Evolutionary conservation across 345 rosid species (phyloP).

Genomic region (Eucalyptus dawsonii): DNA sequence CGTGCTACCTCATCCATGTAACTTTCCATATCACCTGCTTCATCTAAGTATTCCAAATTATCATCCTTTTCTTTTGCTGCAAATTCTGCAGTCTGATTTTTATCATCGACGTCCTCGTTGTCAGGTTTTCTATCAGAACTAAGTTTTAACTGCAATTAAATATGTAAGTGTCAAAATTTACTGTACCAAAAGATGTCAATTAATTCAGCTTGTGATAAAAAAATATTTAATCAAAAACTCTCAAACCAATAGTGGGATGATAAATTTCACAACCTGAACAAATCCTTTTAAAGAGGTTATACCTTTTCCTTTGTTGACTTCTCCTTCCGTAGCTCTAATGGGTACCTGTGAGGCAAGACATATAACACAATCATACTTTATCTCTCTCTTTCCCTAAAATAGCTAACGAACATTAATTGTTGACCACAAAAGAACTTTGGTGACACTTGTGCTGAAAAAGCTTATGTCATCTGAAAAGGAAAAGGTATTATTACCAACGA

Average conservation of each 20-base stretch:
- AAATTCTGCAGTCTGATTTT: constrained; percentile 21
- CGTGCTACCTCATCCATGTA: constrained; percentile 41
- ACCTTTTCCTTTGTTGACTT: constrained; percentile 90
- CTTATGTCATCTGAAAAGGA: not conserved
- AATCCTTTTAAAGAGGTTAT: not conserved
- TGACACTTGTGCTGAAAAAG: not conserved
- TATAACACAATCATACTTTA: not conserved
- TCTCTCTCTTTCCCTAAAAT: not conserved
- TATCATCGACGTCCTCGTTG: constrained; percentile 13
- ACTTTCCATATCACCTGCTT: constrained; percentile 25
- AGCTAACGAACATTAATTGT: not conserved
- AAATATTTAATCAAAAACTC: not conserved
- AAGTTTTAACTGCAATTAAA: constrained; percentile 43
- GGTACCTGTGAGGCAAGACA: constrained; percentile 45
- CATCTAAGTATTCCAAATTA: constrained; percentile 12
- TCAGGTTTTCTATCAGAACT: constrained; percentile 25
- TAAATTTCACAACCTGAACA: not conserved
- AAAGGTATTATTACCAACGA: constrained; percentile 49
- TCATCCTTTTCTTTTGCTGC: constrained; percentile 16
- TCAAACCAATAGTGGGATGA: not conserved
- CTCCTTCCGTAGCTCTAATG: constrained; percentile 86
- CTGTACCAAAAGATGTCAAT: not conserved
- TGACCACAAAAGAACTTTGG: not conserved
- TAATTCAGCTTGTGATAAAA: not conserved
- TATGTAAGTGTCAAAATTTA: not conserved